Evolutionary conservation across 202 grass and related monocot genomes (phyloP), one percentile per base, ranked within the genome.

Genomic region (Musa balbisiana): DNA sequence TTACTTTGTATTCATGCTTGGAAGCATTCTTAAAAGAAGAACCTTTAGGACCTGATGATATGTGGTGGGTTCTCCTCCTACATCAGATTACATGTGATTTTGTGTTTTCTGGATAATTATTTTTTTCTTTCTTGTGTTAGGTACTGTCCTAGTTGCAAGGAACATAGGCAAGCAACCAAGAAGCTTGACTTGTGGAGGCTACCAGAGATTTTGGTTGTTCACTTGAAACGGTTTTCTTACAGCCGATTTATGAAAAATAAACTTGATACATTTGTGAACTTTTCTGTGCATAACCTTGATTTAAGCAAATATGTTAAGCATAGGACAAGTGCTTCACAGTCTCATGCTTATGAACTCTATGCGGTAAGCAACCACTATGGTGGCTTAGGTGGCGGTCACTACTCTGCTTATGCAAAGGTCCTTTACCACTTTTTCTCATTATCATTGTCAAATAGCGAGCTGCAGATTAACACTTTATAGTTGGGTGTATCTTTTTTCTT

Each of bases 101-200:
- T 17, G 1, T 76, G 56, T 49, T 19, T 9, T 81, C 49, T 55
- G 8, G 72, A 27, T 80, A 65, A 79, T 71, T 78, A 76, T 80
- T 25, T 43, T 6, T 15, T 74, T 59, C 55, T 33, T 13, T 22
- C 73, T 89, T 72, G 78, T 73, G 67, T 51, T 82, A 99, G 95
- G 95, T 99, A 94, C 50, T 99, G 95, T 62, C 91, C 95, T 66
- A 78, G 82, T 51, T 99, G 95, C 91, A 99, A 92, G 89, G 87
- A 99, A 79, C 95, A 99, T 79, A 94, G 89, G 73, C 95, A 99
- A 77, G 95, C 95, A 69, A 90, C 85, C 70, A 99, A 99, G 78
- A 99, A 99, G 77, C 87, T 99, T 52, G 95, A 99, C 74, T 85
- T 99, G 72, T 99, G 95, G 95, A 92, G 84, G 83, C 83, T 99